Conservation (phyloP, 2,329 filamentous ascomycete genomes). For the Botrytis byssoidea region DNA sequence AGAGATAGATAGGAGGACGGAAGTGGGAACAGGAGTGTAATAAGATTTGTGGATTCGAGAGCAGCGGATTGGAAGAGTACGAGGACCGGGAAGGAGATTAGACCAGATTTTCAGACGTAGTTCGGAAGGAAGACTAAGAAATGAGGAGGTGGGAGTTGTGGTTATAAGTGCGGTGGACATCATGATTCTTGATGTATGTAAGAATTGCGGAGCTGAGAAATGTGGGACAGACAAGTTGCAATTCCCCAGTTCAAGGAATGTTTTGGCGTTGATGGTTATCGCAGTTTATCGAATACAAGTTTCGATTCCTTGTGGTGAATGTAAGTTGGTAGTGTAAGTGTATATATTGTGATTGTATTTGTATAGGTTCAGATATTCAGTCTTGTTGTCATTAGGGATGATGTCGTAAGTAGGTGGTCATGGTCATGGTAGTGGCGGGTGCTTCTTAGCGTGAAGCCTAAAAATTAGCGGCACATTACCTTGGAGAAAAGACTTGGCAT, state of each 20-base stretch:
- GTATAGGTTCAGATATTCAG: neutral
- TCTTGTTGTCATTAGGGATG: conserved; percentile 10
- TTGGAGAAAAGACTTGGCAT: conserved; percentile 5
- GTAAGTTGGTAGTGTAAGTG: neutral
- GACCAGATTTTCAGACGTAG: conserved; percentile 22
- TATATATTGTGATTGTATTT: neutral
- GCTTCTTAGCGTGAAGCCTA: conserved; percentile 1
- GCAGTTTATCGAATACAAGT: neutral
- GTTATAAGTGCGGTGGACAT: conserved; percentile 6
- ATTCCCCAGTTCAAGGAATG: neutral
- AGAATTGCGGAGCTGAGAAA: neutral
- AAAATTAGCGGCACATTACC: neutral
- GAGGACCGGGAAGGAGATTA: conserved; percentile 14
- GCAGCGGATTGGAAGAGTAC: conserved; percentile 18
- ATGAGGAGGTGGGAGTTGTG: conserved; percentile 7
- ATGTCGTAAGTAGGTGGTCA: conserved; percentile 1
- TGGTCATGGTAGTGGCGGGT: neutral
- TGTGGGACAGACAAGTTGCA: neutral
- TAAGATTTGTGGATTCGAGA: conserved; percentile 17
- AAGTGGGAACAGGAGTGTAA: conserved; percentile 10
- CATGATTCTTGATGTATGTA: neutral
- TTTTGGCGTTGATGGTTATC: neutral
- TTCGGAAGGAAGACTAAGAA: conserved; percentile 20
- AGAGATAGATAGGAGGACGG: conserved; percentile 21
- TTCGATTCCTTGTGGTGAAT: neutral